Conservation (phyloP, 2,329 filamentous ascomycete species). For the Fusarium tjaetaba region DNA sequence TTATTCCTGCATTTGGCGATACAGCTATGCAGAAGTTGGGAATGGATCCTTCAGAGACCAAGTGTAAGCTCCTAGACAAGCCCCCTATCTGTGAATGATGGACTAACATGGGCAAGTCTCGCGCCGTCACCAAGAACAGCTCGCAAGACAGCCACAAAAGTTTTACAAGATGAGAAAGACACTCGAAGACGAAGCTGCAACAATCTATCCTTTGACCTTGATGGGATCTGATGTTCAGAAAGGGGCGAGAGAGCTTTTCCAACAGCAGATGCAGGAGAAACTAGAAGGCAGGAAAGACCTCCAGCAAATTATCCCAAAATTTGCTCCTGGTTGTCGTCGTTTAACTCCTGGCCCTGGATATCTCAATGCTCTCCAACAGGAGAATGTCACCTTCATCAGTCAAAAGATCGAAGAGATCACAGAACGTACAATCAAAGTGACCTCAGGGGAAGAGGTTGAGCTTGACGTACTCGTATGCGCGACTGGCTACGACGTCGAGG, state of each 20-base stretch:
- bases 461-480: background rate
- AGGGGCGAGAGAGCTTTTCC: accelerated
- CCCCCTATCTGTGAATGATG: accelerated
- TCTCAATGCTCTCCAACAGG: background rate
- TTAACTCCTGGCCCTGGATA: background rate
- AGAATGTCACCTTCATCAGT: background rate
- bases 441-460: background rate
- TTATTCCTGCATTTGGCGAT: background rate
- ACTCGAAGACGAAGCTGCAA: background rate
- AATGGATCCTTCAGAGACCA: background rate
- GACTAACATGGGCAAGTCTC: background rate
- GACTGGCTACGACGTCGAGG: background rate
- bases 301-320: accelerated
- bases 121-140: background rate
- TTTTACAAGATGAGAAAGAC: background rate
- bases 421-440: background rate
- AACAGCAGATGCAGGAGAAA: background rate
- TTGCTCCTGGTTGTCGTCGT: background rate
- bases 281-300: background rate
- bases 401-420: background rate
- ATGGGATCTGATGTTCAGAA: accelerated
- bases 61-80: background rate
- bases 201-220: background rate
- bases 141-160: accelerated
- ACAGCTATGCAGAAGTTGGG: background rate